Base-by-base conservation (phyloP, 495 filamentous ascomycete genomes). In the Lepraria neglecta region DNA sequence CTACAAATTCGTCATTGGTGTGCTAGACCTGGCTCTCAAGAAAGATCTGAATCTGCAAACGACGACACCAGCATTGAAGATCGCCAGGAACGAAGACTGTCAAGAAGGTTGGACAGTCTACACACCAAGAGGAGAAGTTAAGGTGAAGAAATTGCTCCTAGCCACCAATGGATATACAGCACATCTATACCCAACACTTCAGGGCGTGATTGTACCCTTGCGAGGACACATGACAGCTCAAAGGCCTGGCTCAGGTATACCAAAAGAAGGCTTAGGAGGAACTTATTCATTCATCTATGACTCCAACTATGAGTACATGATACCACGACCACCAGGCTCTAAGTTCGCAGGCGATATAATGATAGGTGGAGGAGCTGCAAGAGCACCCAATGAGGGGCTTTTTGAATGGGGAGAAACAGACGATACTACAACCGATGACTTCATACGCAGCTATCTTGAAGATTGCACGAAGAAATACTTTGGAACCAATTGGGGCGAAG, bases 111-210 rank as follows among this genome's bases (percentile, higher is more conserved):
- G 81, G 72, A 67, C 61, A 12, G 69, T 89, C 0, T 51, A 78
- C 30, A 89, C 86, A 3, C 58, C 70, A 15, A 74, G 82, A 28
- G 85, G 84, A 17, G 69, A 45, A 6, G 80, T 88, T n/a, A 67
- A 44, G 9, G 76, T 86, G 0, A 62, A 62, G 28, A 79, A 77
- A 48, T 75, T 90, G 3, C 75, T 90, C 10, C 69, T 89, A 52
- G 88, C 87, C 30, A 90, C 86, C 35, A 91, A 91, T 60, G 88
- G 83, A 27, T 90, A 89, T 65, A 84, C 85, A 3, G 80, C 84
- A 2, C 74, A 72, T 17, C 71, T 90, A 14, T 75, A 80, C 45
- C 77, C 79, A 5, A 66, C 73, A 21, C 80, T 89, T 56, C 77
- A 79, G 58, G 78, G 80, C n/a, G 65, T 78, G 19, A 82, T 90